Percentiles rank a stretch among this genome's conserved stretches.
phyloP scores from a whole-genome alignment of 2,329 filamentous ascomycete genomes.

The Colletotrichum cereale region DNA sequence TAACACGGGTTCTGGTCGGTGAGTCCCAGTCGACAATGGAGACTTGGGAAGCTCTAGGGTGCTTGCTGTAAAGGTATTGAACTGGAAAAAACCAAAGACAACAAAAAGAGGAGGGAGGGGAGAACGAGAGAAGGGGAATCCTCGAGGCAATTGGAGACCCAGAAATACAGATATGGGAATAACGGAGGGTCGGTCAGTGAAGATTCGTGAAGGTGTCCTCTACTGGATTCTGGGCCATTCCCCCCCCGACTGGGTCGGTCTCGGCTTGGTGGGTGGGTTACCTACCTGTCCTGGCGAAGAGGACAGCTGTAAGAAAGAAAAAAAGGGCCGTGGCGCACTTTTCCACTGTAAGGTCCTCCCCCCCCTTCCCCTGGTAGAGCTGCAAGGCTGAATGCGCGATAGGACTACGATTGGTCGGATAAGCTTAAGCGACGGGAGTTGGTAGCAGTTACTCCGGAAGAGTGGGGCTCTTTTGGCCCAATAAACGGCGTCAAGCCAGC shows the following conservation, averaged over 20 bases:
- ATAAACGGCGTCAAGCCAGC: conserved; percentile 9
- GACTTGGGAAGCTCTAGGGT: conserved; percentile 24
- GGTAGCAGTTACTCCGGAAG: conserved; percentile 18
- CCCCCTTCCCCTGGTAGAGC: not conserved
- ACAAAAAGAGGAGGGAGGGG: conserved; percentile 8
- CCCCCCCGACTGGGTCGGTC: conserved; percentile 28
- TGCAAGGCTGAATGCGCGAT: conserved; percentile 35
- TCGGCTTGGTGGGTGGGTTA: conserved; percentile 27
- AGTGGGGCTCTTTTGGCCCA: not conserved
- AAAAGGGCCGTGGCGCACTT: conserved; percentile 29
- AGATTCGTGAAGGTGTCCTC: conserved; percentile 39
- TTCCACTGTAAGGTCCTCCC: not conserved
- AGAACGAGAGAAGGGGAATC: conserved; percentile 9
- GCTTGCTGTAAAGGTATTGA: not conserved
- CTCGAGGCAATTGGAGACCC: conserved; percentile 17
- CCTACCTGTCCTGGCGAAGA: conserved; percentile 39
- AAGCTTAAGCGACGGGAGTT: conserved; percentile 30
- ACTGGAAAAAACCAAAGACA: not conserved
- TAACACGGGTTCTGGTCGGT: conserved; percentile 19
- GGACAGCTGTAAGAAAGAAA: conserved; percentile 40
- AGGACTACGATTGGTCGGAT: conserved; percentile 36
- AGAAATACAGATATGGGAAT: conserved; percentile 28
- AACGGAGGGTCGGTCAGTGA: conserved; percentile 23
- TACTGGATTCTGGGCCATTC: conserved; percentile 36
- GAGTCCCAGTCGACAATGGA: conserved; percentile 24